A percentile compares a stretch with the other conserved stretches of the same genome.
phyloP scores from a whole-genome alignment of 164 flowering plant species.

The Echeveria elegans region DNA sequence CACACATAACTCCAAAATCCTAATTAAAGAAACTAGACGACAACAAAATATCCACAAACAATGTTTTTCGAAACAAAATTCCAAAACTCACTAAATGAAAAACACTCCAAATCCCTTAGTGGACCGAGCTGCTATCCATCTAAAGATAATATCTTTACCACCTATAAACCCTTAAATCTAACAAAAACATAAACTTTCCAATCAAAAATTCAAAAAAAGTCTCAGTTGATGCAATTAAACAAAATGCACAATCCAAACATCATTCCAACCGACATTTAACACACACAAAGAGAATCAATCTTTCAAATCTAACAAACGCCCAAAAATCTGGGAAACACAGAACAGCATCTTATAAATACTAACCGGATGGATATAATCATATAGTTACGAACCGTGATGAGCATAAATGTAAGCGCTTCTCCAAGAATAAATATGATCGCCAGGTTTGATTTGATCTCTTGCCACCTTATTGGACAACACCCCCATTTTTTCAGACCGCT shows the following conservation, averaged over 20 bases:
- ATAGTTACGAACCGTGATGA: slow-evolving; percentile 36
- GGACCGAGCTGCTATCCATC: too few species aligned
- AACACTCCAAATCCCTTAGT: too few species aligned
- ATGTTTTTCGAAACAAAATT: too few species aligned
- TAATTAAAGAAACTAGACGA: too few species aligned
- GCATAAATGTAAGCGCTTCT: slow-evolving; percentile 45
- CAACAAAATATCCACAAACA: neutral
- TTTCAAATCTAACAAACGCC: neutral
- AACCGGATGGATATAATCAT: neutral
- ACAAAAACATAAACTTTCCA: neutral
- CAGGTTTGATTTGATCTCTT: slow-evolving; percentile 35
- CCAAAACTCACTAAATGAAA: too few species aligned
- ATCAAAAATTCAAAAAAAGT: too few species aligned
- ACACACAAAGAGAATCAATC: neutral
- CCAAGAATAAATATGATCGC: slow-evolving; percentile 70
- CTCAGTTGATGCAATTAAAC: neutral
- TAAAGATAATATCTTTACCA: neutral
- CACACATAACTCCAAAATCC: too few species aligned
- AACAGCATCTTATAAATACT: too few species aligned
- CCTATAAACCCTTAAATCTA: neutral
- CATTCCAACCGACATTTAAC: neutral
- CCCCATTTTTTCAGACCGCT: slow-evolving; percentile 45
- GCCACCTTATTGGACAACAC: slow-evolving; percentile 38
- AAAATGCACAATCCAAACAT: neutral
- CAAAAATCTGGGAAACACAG: too few species aligned